Base-by-base conservation (phyloP, 2,329 filamentous ascomycete genomes). In the Cordyceps javanica region DNA sequence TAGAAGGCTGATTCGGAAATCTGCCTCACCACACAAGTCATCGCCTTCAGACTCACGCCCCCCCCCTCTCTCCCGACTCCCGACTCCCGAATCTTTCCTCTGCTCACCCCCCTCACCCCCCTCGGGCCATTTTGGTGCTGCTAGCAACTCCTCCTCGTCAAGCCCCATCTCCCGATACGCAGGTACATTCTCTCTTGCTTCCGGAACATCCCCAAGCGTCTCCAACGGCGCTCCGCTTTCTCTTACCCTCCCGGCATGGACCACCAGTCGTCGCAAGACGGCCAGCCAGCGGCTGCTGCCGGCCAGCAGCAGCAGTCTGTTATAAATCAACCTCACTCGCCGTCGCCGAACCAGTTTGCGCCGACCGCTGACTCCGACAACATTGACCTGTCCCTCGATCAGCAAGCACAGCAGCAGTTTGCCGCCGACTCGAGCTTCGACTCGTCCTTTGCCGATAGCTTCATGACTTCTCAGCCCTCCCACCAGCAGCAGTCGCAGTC, bases 251-350 rank as follows among this genome's bases (percentile, higher is more conserved):
- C 23, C 52, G 30, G 32, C 28, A 57, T 57, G 55, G 55, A 57
- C 38, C 45, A 57, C 55, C 55, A 51, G 36, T 44, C 46, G 45
- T 42, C 45, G 30, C 38, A 57, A 38, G 39, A 59, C 69, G 82
- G 82, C 69, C 83, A 83, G 68, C 87, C 85, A 65, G 82, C 80
- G 64, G 86, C 85, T 67, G 76, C 77, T 68, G 77, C 78, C 62
- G 23, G 46, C 45, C 78, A 81, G 67, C 79, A 79, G 64, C 77
- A 82, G 67, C 73, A 73, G 69, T 70, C 76, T 75, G 79, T 84
- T 85, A 87, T 88, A 86, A 88, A 81, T 71, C 83, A 84, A 70
- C 81, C 76, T 64, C 84, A 83, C 71, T 87, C 85, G 66, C 82
- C 84, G 65, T 83, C 83, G 68, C 81, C 81, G 70, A 79, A 73